These are phyloP conservation scores for Spathaspora boniae DNA, from an alignment of 805 yeast species.

Conservation along the genomic window DNA sequence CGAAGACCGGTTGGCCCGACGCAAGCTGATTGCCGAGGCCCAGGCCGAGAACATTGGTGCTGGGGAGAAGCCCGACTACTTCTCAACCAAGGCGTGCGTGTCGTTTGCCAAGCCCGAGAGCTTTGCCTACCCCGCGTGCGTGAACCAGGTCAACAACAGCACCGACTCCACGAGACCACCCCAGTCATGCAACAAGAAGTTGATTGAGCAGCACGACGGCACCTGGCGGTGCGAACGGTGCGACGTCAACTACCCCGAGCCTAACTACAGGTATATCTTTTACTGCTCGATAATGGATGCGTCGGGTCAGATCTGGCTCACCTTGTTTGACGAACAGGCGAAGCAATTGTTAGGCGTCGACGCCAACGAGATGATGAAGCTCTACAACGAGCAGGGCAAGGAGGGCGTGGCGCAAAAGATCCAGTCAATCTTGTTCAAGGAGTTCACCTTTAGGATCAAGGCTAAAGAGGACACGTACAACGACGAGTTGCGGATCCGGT, in stretches of 20 bases:
- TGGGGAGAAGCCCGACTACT: constrained; percentile 77
- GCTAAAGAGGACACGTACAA: constrained; percentile 84
- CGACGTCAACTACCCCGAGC: constrained; percentile 62
- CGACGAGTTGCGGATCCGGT: constrained; percentile 73
- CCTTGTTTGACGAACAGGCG: constrained; percentile 85
- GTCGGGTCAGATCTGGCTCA: constrained; percentile 82
- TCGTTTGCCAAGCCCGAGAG: constrained; percentile 69
- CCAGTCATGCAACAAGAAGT: constrained; percentile 70
- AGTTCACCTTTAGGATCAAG: constrained; percentile 69
- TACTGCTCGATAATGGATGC: constrained; percentile 75
- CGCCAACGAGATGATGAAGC: constrained; percentile 58
- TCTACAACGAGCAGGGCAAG: constrained; percentile 32
- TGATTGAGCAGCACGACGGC: constrained; percentile 65
- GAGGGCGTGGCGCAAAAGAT: constrained; percentile 44
- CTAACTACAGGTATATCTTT: constrained; percentile 76
- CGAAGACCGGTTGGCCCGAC: constrained; percentile 43
- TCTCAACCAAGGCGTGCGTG: constrained; percentile 70
- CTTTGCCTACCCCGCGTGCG: constrained; percentile 89
- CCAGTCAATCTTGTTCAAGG: constrained; percentile 55
- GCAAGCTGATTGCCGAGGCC: constrained; percentile 66
- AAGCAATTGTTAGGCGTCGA: constrained; percentile 57
- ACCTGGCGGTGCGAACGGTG: constrained; percentile 95
- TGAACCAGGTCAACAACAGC: constrained; percentile 37
- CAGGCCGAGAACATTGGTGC: constrained; percentile 66
- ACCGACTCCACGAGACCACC: constrained; percentile 13